A percentile compares a stretch with the other conserved stretches of the same genome.
Conservation (phyloP, 345 rosid genomes). For the Salix suchowensis region DNA sequence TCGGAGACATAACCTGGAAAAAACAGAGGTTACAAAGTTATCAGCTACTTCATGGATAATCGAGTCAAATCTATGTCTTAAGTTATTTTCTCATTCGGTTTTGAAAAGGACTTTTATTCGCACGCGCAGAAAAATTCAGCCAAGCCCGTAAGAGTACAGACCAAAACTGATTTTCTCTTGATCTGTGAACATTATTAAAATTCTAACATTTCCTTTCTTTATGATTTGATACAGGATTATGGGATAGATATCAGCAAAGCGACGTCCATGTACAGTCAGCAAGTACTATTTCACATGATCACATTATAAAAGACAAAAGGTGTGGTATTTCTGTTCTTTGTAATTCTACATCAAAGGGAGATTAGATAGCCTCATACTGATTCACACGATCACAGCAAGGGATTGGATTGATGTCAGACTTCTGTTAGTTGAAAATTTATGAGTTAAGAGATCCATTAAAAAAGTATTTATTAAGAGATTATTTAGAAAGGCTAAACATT, state of each 20-base stretch:
- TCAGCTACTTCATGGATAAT: no score
- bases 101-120: no score
- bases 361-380: not conserved
- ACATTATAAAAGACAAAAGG: not conserved
- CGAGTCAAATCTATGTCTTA: no score
- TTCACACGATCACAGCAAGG: not conserved
- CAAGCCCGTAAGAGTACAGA: no score
- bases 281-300: no score
- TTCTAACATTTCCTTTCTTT: not conserved
- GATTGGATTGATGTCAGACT: no score
- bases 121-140: no score
- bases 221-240: not conserved
- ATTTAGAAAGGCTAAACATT: not conserved
- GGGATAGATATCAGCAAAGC: not conserved
- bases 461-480: not conserved
- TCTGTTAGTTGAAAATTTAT: not conserved
- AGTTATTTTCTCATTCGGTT: no score
- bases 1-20: no score
- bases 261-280: no score
- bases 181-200: not conserved
- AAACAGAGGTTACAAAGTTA: no score
- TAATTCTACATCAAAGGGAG: not conserved
- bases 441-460: not conserved
- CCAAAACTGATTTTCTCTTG: not conserved
- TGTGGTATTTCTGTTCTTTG: not conserved